Evolutionary conservation across 169 alveolate species (phyloP).

Genomic region (Pseudocohnilembus persalinus): DNA sequence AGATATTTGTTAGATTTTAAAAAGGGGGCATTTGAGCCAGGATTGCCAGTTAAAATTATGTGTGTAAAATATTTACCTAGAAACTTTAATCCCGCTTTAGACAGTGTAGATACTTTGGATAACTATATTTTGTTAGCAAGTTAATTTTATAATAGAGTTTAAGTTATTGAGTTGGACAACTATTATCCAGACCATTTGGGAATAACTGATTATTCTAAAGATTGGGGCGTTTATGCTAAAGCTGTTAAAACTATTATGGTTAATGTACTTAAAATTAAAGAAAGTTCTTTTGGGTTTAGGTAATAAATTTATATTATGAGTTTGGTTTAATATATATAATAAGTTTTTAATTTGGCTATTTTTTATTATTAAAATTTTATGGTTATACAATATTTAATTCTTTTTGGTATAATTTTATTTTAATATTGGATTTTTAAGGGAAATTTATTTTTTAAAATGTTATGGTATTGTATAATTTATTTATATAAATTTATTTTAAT

Average conservation of each 20-base stretch:
- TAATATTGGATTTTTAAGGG: too few species aligned
- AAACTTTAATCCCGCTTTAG: constrained; percentile 29
- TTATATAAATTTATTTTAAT: too few species aligned
- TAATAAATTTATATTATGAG: too few species aligned
- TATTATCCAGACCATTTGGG: constrained; percentile 21
- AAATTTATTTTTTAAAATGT: too few species aligned
- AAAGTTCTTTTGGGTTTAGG: not conserved
- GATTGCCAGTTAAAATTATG: constrained; percentile 33
- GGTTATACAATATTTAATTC: too few species aligned
- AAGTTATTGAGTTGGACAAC: constrained; percentile 39
- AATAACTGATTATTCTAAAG: not conserved
- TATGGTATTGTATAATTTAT: too few species aligned
- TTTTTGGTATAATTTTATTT: too few species aligned
- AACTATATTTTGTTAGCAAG: constrained; percentile 6
- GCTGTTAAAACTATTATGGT: not conserved
- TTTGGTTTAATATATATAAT: too few species aligned
- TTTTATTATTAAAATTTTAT: too few species aligned
- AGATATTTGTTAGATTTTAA: constrained; percentile 60
- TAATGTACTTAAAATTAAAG: not conserved
- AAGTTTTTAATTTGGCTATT: too few species aligned
- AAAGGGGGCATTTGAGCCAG: constrained; percentile 66
- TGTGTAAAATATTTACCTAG: constrained; percentile 30
- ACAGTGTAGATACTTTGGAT: constrained; percentile 19
- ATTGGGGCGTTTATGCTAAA: not conserved
- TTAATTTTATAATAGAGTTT: constrained; percentile 24